These are phyloP conservation scores for Talaromyces sp. DNA, from an alignment of 2,329 filamentous ascomycete species.

Conservation along the genomic window DNA sequence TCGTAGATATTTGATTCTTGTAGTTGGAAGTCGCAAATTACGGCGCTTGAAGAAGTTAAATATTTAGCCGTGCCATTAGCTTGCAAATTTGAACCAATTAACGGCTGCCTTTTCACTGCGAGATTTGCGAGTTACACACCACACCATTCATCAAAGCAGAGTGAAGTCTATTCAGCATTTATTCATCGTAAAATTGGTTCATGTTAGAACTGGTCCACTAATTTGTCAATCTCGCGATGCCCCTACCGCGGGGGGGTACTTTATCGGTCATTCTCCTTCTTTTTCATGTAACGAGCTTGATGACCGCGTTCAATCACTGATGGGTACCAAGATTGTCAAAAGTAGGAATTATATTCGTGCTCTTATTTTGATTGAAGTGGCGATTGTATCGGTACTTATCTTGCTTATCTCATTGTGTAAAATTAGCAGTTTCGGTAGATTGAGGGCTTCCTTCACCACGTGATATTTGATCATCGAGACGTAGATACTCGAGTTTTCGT, in stretches of 20 bases:
- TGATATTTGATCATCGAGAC: not conserved
- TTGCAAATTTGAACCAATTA: not conserved
- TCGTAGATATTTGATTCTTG: not conserved
- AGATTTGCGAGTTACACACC: not conserved
- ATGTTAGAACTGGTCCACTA: too few species aligned
- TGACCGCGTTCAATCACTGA: too few species aligned
- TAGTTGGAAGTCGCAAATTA: not conserved
- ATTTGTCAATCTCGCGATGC: not conserved
- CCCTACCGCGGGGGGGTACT: not conserved
- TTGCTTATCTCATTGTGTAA: not conserved
- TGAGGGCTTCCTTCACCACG: not conserved
- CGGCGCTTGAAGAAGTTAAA: not conserved
- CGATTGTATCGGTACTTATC: not conserved
- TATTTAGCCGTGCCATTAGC: not conserved
- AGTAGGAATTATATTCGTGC: too few species aligned
- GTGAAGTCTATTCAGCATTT: too few species aligned
- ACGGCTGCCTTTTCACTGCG: not conserved
- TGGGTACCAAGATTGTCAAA: too few species aligned
- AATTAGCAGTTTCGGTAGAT: not conserved
- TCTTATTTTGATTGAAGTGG: too few species aligned
- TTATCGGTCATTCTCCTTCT: not conserved
- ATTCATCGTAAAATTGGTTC: too few species aligned
- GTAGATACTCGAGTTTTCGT: not conserved
- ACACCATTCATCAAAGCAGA: too few species aligned
- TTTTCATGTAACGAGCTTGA: not conserved